Evolutionary conservation across 2,329 filamentous ascomycete genomes (phyloP).

Genomic region (Alternaria postmessia): DNA sequence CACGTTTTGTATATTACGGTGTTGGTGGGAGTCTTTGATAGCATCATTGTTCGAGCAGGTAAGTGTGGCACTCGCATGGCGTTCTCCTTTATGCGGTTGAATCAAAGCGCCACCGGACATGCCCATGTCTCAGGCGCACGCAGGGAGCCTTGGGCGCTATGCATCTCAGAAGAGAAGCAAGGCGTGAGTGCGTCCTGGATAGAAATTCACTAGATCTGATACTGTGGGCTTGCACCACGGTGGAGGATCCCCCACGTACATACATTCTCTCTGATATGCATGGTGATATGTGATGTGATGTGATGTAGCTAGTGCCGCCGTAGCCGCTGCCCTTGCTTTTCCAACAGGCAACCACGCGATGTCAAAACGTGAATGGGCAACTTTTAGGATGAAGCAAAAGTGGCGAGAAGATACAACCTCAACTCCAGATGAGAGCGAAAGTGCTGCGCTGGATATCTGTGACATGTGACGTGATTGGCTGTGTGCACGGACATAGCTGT

Average conservation of each 20-base stretch:
- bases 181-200: slow-evolving; percentile 30
- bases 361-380: neutral
- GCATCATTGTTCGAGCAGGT: slow-evolving; percentile 23
- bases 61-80: slow-evolving; percentile 27
- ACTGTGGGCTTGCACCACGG: slow-evolving; percentile 22
- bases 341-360: neutral
- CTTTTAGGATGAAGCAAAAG: neutral
- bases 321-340: neutral
- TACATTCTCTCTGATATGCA: neutral
- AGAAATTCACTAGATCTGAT: slow-evolving; percentile 44
- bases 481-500: slow-evolving; percentile 2
- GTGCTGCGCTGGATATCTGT: neutral
- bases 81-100: slow-evolving; percentile 23
- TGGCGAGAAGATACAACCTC: neutral
- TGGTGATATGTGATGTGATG: neutral
- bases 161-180: slow-evolving; percentile 21
- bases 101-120: slow-evolving; percentile 24
- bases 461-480: slow-evolving; percentile 20
- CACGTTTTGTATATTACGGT: slow-evolving; percentile 25
- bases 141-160: slow-evolving; percentile 29
- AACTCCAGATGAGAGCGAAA: neutral
- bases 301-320: neutral
- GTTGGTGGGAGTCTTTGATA: slow-evolving; percentile 21
- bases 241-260: slow-evolving; percentile 33
- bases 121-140: slow-evolving; percentile 24